Evolutionary conservation across 495 filamentous ascomycete species (phyloP).

Genomic region (Aspergillus haitiensis): DNA sequence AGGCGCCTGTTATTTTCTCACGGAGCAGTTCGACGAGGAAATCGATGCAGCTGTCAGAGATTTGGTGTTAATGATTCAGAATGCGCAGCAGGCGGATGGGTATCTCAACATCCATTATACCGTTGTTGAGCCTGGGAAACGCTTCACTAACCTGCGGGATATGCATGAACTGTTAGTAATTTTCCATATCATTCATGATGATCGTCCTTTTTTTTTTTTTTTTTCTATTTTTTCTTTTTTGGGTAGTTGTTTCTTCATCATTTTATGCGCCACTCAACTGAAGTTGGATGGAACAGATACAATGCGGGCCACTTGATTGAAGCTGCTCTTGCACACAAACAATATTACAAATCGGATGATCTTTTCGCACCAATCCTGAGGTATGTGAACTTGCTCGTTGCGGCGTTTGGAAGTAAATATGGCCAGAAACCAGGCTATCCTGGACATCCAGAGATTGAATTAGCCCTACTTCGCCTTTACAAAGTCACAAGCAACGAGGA

Average conservation of each 20-base stretch:
- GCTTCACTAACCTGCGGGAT: slow-evolving; percentile 59
- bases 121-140: slow-evolving; percentile 49
- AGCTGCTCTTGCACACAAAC: slow-evolving; percentile 35
- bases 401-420: slow-evolving; percentile 49
- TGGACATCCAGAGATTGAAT: slow-evolving; percentile 60
- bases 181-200: too few species aligned
- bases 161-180: slow-evolving; percentile 50
- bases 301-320: slow-evolving; percentile 60
- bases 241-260: too few species aligned
- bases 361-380: too few species aligned
- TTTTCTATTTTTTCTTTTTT: too few species aligned
- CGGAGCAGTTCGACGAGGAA: slow-evolving; percentile 41
- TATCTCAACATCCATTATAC: slow-evolving; percentile 62
- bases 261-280: too few species aligned
- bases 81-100: slow-evolving; percentile 56
- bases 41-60: slow-evolving; percentile 55
- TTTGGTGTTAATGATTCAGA: slow-evolving; percentile 53
- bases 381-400: slow-evolving; percentile 42
- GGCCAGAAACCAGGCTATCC: slow-evolving; percentile 57
- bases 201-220: too few species aligned
- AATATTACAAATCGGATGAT: too few species aligned
- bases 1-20: slow-evolving; percentile 57
- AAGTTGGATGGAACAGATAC: slow-evolving; percentile 26
- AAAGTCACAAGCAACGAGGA: slow-evolving; percentile 45
- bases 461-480: slow-evolving; percentile 57